Evolutionary conservation across 2,329 filamentous ascomycete species (phyloP), one percentile per base, ranked within the genome.

Genomic region (Cercospora nicotianae): DNA sequence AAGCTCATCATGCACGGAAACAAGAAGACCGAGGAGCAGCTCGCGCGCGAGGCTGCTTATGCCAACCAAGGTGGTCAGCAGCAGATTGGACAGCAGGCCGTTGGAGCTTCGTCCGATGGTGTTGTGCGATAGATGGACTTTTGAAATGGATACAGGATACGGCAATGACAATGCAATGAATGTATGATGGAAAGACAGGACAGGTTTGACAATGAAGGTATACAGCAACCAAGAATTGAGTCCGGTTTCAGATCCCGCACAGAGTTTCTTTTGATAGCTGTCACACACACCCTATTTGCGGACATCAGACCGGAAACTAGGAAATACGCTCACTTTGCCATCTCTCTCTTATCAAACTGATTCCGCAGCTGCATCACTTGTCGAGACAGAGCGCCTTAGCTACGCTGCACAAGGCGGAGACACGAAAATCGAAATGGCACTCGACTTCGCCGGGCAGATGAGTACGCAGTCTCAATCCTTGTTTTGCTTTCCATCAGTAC

Each of bases 1-100:
- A 75, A 76, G 65, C 75, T 80, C 61, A 79, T 68, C 69, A 72
- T 74, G 67, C 76, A 79, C 71, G 78, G 78, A 67, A 80, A 80
- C 73, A 77, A 78, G 75, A 80, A 79, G 76, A 80, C 78, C 5
- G 78, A 80, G 68, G 76, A 78, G 42, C 74, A 79, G 73, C 66
- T 79, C 39, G 70, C 70, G 23, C 65, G 70, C 33, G 73, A 76
- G 55, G 63, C 66, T 2, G 62, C 62, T 4, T 64, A 64, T n/a
- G 51, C 62, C 33, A 64, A 64, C 51, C 62, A 64, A 16, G 62
- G 62, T 23, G 62, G 62, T 5, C 31, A 39, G 31, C 62, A 64
- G 62, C 53, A 58, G 51, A 64, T 64, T 28, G 62, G 62, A 45
- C 53, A 64, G 51, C 53, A 58, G 62, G 9, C 12, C 8, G 53